Base-by-base conservation (phyloP, 306 rosid species). In the Cicer bijugum region DNA sequence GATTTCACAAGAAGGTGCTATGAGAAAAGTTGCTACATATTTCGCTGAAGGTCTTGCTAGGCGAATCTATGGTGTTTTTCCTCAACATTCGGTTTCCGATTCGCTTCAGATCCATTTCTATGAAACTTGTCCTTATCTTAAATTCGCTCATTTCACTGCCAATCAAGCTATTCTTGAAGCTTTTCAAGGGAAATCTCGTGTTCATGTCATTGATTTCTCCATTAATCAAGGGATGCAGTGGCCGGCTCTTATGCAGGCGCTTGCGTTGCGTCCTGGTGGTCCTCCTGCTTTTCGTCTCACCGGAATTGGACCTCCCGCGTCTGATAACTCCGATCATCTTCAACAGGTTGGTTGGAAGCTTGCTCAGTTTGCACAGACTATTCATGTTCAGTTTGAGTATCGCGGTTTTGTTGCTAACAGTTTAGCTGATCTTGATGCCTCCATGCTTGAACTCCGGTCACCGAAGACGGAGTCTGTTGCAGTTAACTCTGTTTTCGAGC, bases 161-260 rank as follows among this genome's bases (percentile, higher is more conserved):
- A 94, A 94, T 37, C 99, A 91, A 20, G 99, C 99, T 42, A 91
- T 94, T 14, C 88, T 88, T 0, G 99, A 94, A 85, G 96, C 96
- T 0, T 89, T 94, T 15, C 90, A 88, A 8, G 97, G 91, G 0
- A 91, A 91, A 65, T 79, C 42, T 0, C 83, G 93, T 0, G 97
- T 94, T 3, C 99, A 94, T 58, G 96, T 94, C 1, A 87, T 94
- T 66, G 99, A 94, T 48, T 94, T 94, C 72, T 88, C 96, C 3
- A 91, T 94, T 83, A 90, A 90, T 42, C 97, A 91, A 51, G 99
- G 99, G 73, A 90, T 94, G 96, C 99, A 94, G 72, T 94, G 99
- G 99, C 99, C 99, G 20, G 97, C 97, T 0, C 82, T 94, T 6
- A 87, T 94, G 89, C 99, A 91, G 64, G 99, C 99, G 0, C 83